These are phyloP conservation scores for Penicillium coprophilum DNA, from an alignment of 495 filamentous ascomycete species.

Conservation along the genomic window DNA sequence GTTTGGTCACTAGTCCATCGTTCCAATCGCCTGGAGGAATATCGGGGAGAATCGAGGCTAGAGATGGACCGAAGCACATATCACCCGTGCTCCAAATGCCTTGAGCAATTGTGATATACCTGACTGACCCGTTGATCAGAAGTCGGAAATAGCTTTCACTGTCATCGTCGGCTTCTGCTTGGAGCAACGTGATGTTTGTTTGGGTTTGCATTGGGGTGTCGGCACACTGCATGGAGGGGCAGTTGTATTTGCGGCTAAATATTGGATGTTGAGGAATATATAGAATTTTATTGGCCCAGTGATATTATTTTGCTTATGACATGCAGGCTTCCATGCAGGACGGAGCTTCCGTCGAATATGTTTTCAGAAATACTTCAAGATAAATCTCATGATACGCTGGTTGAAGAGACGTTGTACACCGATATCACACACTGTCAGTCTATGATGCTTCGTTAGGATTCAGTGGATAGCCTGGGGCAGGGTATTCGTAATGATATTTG, in stretches of 20 bases:
- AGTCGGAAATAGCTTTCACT: conserved; percentile 31
- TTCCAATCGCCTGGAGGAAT: conserved; percentile 30
- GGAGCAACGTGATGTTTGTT: conserved; percentile 25
- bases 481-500: background rate
- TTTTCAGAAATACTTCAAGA: background rate
- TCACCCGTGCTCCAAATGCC: conserved; percentile 32
- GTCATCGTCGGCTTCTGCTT: conserved; percentile 29
- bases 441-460: background rate
- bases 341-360: background rate
- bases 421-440: background rate
- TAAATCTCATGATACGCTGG: background rate
- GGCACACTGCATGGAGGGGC: background rate
- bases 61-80: conserved; percentile 36
- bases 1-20: conserved; percentile 22
- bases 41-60: conserved; percentile 20
- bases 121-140: conserved; percentile 31
- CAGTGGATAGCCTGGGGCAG: background rate
- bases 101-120: conserved; percentile 38
- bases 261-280: background rate
- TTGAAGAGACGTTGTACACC: background rate
- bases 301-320: background rate
- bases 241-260: background rate
- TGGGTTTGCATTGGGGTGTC: conserved; percentile 14
- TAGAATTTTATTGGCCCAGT: background rate
- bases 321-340: background rate